A percentile compares a stretch with the other conserved stretches of the same genome.
Conservation (phyloP, 2,329 filamentous ascomycete genomes). For the Aspergillus amoenus region DNA sequence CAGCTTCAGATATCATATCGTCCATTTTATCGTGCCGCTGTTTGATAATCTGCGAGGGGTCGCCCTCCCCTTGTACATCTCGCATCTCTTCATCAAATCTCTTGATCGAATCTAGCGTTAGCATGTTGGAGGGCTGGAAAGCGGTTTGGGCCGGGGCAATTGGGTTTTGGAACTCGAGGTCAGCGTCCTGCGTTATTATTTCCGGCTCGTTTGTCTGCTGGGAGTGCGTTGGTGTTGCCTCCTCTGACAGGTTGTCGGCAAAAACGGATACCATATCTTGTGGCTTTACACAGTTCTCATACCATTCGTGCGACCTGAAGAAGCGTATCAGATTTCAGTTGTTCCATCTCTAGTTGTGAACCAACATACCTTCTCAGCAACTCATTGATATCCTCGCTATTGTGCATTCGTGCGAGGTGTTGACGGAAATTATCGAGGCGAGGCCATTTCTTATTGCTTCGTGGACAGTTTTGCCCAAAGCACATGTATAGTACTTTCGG, state of each 20-base stretch:
- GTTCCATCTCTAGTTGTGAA: background rate
- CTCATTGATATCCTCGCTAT: constrained; percentile 42
- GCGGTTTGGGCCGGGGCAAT: constrained; percentile 3
- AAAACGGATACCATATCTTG: constrained; percentile 17
- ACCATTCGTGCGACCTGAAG: constrained; percentile 37
- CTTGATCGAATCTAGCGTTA: constrained; percentile 12
- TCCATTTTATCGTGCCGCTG: constrained; percentile 17
- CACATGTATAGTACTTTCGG: constrained; percentile 61
- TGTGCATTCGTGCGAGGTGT: constrained; percentile 71
- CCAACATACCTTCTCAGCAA: constrained; percentile 49
- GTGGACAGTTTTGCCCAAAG: constrained; percentile 55
- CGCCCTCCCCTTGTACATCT: background rate
- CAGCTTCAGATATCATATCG: constrained; percentile 28
- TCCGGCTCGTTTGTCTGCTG: constrained; percentile 17
- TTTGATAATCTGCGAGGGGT: constrained; percentile 4
- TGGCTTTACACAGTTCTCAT: constrained; percentile 26
- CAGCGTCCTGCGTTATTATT: background rate
- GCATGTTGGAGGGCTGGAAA: constrained; percentile 4
- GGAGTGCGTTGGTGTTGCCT: constrained; percentile 14
- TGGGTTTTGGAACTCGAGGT: constrained; percentile 3
- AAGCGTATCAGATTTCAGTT: background rate
- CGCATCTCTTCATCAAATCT: constrained; percentile 4
- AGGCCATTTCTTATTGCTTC: constrained; percentile 70
- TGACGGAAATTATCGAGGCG: constrained; percentile 83
- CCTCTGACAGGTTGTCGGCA: constrained; percentile 18